Conservation (phyloP, 164 flowering plant species). For the Liquidambar formosana region DNA sequence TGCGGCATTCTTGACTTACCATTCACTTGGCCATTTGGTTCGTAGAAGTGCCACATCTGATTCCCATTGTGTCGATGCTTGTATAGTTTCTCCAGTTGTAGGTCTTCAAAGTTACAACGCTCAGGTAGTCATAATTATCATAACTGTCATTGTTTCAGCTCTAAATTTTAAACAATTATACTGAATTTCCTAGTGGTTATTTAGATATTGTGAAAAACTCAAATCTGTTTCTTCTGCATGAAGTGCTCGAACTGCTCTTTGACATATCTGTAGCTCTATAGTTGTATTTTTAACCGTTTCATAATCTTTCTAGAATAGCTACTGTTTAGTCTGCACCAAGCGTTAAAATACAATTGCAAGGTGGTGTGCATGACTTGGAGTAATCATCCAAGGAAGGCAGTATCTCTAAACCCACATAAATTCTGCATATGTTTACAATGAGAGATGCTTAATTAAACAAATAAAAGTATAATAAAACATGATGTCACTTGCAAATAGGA, state of each 20-base stretch:
- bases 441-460: too few relatives aligned
- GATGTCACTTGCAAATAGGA: too few relatives aligned
- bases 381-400: too few relatives aligned
- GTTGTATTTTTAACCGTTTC: neutral
- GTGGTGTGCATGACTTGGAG: too few relatives aligned
- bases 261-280: neutral
- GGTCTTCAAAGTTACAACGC: constrained; percentile 79
- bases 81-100: constrained; percentile 57
- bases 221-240: neutral
- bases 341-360: neutral
- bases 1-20: constrained; percentile 79
- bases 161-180: too few relatives aligned
- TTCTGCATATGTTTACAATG: too few relatives aligned
- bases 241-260: neutral
- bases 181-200: too few relatives aligned
- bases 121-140: constrained; percentile 43
- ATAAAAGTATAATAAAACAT: too few relatives aligned
- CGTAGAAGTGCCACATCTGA: constrained; percentile 27
- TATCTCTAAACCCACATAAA: too few relatives aligned
- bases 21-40: constrained; percentile 68
- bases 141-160: too few relatives aligned
- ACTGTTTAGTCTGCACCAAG: neutral
- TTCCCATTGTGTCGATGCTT: constrained; percentile 20
- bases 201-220: too few relatives aligned
- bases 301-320: neutral